Evolutionary conservation across 2,329 filamentous ascomycete genomes (phyloP).

Genomic region (Phyllosticta citribraziliensis): DNA sequence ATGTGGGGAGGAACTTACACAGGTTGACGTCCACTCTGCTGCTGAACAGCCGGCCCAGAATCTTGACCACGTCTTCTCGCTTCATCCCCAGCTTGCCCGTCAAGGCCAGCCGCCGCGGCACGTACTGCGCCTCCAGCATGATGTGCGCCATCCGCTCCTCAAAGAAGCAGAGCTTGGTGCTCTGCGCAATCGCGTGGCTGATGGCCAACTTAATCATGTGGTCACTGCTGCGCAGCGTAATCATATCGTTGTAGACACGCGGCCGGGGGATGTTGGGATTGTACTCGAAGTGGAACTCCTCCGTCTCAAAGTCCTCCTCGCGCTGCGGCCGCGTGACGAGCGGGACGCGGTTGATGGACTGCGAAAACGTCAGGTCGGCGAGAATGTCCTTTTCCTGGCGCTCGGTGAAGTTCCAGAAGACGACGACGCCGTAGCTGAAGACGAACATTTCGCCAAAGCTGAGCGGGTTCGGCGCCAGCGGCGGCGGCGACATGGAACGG

Average conservation of each 20-base stretch:
- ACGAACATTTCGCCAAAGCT: conserved; percentile 92
- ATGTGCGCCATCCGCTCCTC: conserved; percentile 93
- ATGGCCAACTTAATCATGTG: conserved; percentile 99
- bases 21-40: conserved; percentile 94
- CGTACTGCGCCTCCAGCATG: conserved; percentile 85
- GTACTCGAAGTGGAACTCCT: conserved; percentile 98
- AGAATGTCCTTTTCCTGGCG: conserved; percentile 93
- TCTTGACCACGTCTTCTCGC: conserved; percentile 81
- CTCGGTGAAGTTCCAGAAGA: conserved; percentile 98
- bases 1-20: conserved; percentile 50
- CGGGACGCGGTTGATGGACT: conserved; percentile 53
- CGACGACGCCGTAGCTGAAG: conserved; percentile 92
- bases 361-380: conserved; percentile 84
- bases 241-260: conserved; percentile 98
- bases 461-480: conserved; percentile 60
- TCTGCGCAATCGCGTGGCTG: conserved; percentile 93
- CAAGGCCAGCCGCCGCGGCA: conserved; percentile 78
- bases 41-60: conserved; percentile 83
- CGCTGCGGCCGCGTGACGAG: conserved; percentile 71
- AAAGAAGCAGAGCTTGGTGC: conserved; percentile 91
- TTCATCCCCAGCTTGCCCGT: conserved; percentile 89
- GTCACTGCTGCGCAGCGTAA: conserved; percentile 84
- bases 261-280: conserved; percentile 76
- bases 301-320: conserved; percentile 89
- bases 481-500: conserved; percentile 25